These are phyloP conservation scores for Phytophthora podocarpi DNA, from an alignment of 352 stramenopile genomes.

Conservation along the genomic window DNA sequence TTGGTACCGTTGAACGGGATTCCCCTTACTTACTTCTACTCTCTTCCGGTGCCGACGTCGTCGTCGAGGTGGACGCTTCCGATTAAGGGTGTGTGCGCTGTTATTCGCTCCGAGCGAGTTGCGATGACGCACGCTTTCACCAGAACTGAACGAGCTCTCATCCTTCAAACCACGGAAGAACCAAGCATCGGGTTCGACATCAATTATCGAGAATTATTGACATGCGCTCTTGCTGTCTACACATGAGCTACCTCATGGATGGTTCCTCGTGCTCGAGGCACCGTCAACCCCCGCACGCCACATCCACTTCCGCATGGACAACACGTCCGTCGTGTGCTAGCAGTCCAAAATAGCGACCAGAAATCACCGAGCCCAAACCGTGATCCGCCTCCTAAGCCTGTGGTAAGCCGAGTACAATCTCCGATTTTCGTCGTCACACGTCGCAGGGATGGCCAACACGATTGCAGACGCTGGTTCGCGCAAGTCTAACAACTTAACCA, in stretches of 20 bases:
- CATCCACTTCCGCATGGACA: conserved; percentile 24
- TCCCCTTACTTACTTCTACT: too few relatives aligned
- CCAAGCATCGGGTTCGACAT: too few relatives aligned
- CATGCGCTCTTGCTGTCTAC: neutral
- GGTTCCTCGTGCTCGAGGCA: neutral
- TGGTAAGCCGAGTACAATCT: neutral
- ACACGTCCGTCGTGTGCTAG: conserved; percentile 22
- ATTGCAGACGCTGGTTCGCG: conserved; percentile 1
- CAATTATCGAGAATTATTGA: conserved; percentile 2
- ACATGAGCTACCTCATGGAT: neutral
- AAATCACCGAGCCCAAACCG: conserved; percentile 15
- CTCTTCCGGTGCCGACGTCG: too few relatives aligned
- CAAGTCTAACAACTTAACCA: too few relatives aligned
- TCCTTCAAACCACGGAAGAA: too few relatives aligned
- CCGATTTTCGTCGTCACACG: conserved; percentile 12
- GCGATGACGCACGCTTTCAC: too few relatives aligned
- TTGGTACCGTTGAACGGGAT: too few relatives aligned
- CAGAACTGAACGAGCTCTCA: too few relatives aligned
- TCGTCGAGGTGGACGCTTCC: too few relatives aligned
- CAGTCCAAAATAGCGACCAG: conserved; percentile 1
- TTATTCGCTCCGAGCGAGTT: too few relatives aligned
- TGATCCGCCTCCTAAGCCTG: neutral
- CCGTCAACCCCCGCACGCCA: too few relatives aligned
- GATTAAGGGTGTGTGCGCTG: too few relatives aligned
- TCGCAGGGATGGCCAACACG: neutral